Evolutionary conservation across 2,329 filamentous ascomycete genomes (phyloP), one percentile per base, ranked within the genome.

Genomic region (Neonectria hederae): DNA sequence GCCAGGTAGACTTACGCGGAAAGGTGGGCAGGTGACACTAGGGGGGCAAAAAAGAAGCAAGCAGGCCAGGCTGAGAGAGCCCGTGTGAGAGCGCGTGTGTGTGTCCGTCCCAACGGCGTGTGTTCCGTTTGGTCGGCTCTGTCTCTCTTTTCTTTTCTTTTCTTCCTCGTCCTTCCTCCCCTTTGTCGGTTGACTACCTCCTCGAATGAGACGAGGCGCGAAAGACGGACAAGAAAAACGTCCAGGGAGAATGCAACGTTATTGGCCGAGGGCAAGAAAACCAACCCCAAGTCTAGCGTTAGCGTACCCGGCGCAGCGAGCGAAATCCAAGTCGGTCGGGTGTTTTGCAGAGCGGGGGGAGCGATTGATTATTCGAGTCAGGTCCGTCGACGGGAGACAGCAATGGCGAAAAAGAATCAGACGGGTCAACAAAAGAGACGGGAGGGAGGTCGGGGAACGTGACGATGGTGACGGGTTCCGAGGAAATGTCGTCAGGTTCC

Each of bases 341-440:
- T n/a, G n/a, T n/a, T 52, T 59, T 59, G 24, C 55, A 35, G 46
- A 28, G 26, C 46, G 17, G 35, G 40, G 58, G 51, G 59, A 64
- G 65, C 28, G 35, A 49, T 63, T 69, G 68, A 71, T 66, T 68
- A n/a, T 49, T 51, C 69, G 63, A 65, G 59, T 71, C 62, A 71
- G 69, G 70, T n/a, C n/a, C n/a, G n/a, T n/a, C n/a, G n/a, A n/a
- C n/a, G n/a, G n/a, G n/a, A n/a, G n/a, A n/a, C n/a, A n/a, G n/a
- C n/a, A n/a, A n/a, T n/a, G n/a, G n/a, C n/a, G n/a, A 49, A 46
- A n/a, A 8, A 45, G 45, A 55, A 56, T 52, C 59, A 56, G 52
- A 55, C 35, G 52, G 59, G 21, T 14, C 30, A 56, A 56, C 35
- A 24, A 14, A 28, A 21, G 24, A 35, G 49, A 28, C 38, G 56